phyloP scores from a whole-genome alignment of 495 filamentous ascomycete species.

The Aspergillus indologenus region DNA sequence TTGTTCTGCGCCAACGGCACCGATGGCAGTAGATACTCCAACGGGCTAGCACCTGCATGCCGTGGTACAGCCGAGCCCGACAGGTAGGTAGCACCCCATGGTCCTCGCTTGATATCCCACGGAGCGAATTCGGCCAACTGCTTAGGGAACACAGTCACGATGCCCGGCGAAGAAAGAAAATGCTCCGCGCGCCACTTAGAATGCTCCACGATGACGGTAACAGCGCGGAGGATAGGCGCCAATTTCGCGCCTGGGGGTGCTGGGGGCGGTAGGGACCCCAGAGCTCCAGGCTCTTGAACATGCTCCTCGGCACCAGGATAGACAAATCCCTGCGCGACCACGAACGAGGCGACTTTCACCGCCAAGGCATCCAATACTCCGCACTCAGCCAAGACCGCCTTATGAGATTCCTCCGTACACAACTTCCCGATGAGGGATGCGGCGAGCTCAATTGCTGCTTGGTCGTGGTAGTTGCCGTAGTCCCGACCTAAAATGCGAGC shows the following conservation, averaged over 20 bases:
- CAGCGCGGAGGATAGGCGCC: conserved; percentile 72
- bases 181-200: conserved; percentile 75
- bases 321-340: conserved; percentile 63
- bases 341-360: conserved; percentile 69
- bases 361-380: conserved; percentile 80
- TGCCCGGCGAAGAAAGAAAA: conserved; percentile 73
- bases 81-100: conserved; percentile 45
- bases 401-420: conserved; percentile 66
- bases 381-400: conserved; percentile 61
- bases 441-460: conserved; percentile 66
- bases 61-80: conserved; percentile 45
- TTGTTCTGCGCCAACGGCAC: conserved; percentile 35
- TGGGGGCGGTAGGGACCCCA: conserved; percentile 42
- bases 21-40: conserved; percentile 61
- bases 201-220: conserved; percentile 72
- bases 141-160: conserved; percentile 67
- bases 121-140: conserved; percentile 42
- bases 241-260: conserved; percentile 60
- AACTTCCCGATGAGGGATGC: conserved; percentile 67
- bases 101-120: conserved; percentile 43
- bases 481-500: conserved; percentile 62
- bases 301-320: conserved; percentile 50
- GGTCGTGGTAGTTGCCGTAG: conserved; percentile 44
- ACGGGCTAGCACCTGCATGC: conserved; percentile 43
- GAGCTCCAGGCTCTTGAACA: conserved; percentile 31